Evolutionary conservation across 495 filamentous ascomycete species (phyloP), one percentile per base, ranked within the genome.

Genomic region (Parachaetomium inaequale): DNA sequence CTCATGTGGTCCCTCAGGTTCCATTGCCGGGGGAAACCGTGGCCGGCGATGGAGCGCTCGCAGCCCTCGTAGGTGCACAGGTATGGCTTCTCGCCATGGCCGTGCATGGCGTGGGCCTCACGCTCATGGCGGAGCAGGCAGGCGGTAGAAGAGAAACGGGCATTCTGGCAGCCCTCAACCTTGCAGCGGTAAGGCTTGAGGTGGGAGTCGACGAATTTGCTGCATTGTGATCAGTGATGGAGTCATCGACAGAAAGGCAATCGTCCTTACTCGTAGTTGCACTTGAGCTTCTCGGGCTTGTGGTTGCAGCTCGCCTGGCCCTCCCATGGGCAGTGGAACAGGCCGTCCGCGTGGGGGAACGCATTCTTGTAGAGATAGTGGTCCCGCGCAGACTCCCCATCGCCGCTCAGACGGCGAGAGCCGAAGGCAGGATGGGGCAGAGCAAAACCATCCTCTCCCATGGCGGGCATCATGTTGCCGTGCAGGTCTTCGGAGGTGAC

Each of bases 1-100:
- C 88, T 88, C 91, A 96, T 95, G 79, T 97, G 92, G 80, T 97
- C 92, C 75, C 86, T 84, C 34, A 95, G 82, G 75, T 97, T 97
- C 89, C 92, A 97, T 66, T 91, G 85, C 70, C 92, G 85, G 36
- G 91, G 92, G 69, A 97, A 97, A 68, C 92, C 92, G 74, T 92
- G 87, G 68, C 89, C 90, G 26, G 84, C 79, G 49, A 86, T 75
- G 54, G 90, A 84, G 59, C 92, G 87, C 58, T 96, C 91, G 70
- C 92, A 97, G 55, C 88, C 90, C 52, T 86, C 80, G 75, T 89
- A 93, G 32, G 84, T 83, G 80, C 92, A 97, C 32, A 91, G 83
- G 70, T 92, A 90, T 15, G 91, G 91, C 76, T 92, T 93, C 69
- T 91, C 88, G 61, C 91, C 92, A 68, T 97, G 92, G 65, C 92